phyloP scores from a whole-genome alignment of 495 filamentous ascomycete genomes.

The Daldinia caldariorum region DNA sequence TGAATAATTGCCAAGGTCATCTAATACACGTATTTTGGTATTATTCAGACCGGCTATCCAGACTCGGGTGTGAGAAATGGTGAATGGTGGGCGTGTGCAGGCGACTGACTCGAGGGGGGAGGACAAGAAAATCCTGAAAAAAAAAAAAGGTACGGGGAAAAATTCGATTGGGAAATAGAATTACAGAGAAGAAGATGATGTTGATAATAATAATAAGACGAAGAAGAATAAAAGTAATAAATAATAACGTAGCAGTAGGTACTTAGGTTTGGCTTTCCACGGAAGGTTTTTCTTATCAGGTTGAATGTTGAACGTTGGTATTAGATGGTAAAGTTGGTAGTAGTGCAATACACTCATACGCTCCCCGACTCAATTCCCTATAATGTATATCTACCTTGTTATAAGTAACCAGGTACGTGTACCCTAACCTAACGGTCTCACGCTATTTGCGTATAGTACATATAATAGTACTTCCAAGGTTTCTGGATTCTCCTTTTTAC shows the following conservation, averaged over 20 bases:
- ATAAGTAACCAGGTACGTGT: slow-evolving; percentile 18
- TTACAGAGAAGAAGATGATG: background rate
- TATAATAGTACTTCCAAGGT: background rate
- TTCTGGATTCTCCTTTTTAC: background rate
- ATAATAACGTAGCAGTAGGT: slow-evolving; percentile 9
- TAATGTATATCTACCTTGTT: slow-evolving; percentile 33
- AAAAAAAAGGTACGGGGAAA: slow-evolving; percentile 20
- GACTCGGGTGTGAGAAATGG: slow-evolving; percentile 4
- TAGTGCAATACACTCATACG: slow-evolving; percentile 13
- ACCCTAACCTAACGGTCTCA: background rate
- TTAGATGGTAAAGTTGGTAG: slow-evolving; percentile 15
- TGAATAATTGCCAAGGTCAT: background rate
- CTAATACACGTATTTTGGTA: background rate
- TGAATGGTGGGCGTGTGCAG: slow-evolving; percentile 17
- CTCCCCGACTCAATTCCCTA: slow-evolving; percentile 1
- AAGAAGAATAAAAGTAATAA: background rate
- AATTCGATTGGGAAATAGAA: slow-evolving; percentile 21
- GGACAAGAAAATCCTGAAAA: slow-evolving; percentile 1
- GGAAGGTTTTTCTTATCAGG: slow-evolving; percentile 6
- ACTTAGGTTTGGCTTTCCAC: slow-evolving; percentile 8
- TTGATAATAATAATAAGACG: too few relatives aligned
- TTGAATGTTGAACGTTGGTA: slow-evolving; percentile 13
- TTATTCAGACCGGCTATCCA: slow-evolving; percentile 4
- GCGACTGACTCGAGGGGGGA: slow-evolving; percentile 31
- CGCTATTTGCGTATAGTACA: background rate